phyloP scores from a whole-genome alignment of 2,329 filamentous ascomycete species.

The Fusarium chuoi region DNA sequence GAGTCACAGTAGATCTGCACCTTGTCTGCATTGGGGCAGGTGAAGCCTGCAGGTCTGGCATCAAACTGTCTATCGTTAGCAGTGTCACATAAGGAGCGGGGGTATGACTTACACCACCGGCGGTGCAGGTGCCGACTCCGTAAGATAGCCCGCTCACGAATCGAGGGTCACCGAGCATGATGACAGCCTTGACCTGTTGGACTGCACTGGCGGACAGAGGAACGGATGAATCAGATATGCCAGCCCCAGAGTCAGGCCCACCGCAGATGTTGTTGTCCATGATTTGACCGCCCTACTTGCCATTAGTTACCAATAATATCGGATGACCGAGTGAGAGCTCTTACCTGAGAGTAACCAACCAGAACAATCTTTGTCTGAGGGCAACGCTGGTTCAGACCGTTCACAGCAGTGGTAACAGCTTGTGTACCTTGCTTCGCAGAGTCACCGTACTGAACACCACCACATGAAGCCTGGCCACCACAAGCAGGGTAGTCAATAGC shows the following conservation, averaged over 20 bases:
- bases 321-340: accelerated
- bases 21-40: constrained; percentile 62
- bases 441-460: constrained; percentile 67
- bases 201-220: constrained; percentile 59
- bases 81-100: accelerated
- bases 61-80: constrained; percentile 61
- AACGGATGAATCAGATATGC: constrained; percentile 56
- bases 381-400: constrained; percentile 65
- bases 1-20: constrained; percentile 74
- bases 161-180: constrained; percentile 73
- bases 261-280: constrained; percentile 72
- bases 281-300: constrained; percentile 66
- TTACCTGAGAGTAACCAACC: constrained; percentile 69
- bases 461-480: constrained; percentile 68
- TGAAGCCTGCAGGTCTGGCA: constrained; percentile 66
- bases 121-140: constrained; percentile 68
- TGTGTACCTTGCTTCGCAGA: constrained; percentile 67
- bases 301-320: accelerated
- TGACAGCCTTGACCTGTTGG: constrained; percentile 68
- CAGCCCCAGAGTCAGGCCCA: constrained; percentile 61
- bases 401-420: constrained; percentile 69
- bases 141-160: constrained; percentile 65
- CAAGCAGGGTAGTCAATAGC: constrained; percentile 70
- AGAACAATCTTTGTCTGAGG: constrained; percentile 67
- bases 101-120: constrained; percentile 61